phyloP scores from a whole-genome alignment of 1,284 basidiomycete genomes.

The Rhodotorula sp. region DNA sequence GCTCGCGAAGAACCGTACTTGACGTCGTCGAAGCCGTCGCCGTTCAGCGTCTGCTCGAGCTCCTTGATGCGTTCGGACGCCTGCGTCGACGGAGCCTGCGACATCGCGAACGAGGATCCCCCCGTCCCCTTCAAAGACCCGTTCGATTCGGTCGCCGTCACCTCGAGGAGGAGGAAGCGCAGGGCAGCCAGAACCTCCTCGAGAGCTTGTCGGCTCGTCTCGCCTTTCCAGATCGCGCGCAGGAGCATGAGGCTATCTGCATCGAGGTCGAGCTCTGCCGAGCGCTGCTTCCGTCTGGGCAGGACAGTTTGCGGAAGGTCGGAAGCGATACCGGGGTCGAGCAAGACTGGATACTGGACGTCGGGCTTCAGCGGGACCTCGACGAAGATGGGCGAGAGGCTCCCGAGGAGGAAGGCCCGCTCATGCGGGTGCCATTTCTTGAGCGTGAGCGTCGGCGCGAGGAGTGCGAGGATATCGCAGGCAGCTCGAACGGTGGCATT shows the following conservation, averaged over 20 bases:
- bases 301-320: constrained; percentile 65
- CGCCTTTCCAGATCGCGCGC: constrained; percentile 23
- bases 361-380: constrained; percentile 44
- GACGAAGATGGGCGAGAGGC: constrained; percentile 62
- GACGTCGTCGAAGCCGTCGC: constrained; percentile 67
- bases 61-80: constrained; percentile 24
- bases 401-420: constrained; percentile 61
- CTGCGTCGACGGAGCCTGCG: constrained; percentile 40
- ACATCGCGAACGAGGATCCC: background rate
- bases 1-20: constrained; percentile 51
- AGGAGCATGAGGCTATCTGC: constrained; percentile 15
- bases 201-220: constrained; percentile 9
- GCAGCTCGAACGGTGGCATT: constrained; percentile 63
- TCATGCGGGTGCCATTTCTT: constrained; percentile 53
- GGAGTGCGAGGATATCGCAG: constrained; percentile 56
- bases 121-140: background rate
- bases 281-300: background rate
- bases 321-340: constrained; percentile 62
- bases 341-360: constrained; percentile 54
- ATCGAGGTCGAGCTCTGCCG: background rate
- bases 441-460: constrained; percentile 30
- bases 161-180: constrained; percentile 20
- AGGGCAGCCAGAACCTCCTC: constrained; percentile 26
- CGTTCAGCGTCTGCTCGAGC: constrained; percentile 45
- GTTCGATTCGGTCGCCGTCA: background rate